Base-by-base conservation (phyloP, 257 asterid species). In the Primulina tabacum region DNA sequence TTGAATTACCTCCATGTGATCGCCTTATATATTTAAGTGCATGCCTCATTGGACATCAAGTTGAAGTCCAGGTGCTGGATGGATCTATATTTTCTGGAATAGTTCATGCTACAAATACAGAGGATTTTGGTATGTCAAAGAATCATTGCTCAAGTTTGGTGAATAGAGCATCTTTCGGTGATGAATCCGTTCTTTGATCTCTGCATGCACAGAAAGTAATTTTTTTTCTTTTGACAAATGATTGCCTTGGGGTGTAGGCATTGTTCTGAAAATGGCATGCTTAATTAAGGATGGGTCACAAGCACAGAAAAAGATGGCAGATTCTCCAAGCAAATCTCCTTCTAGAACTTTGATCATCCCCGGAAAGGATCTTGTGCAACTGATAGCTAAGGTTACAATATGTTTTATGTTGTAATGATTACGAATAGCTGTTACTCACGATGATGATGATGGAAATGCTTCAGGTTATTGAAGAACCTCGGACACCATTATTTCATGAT, bases 21-120 rank as follows among this genome's bases (percentile, higher is more conserved):
- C 89, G 93, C 4, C 78, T 87, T 47, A 74, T 85, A 67, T 94
- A 88, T 78, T 16, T 85, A 62, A 80, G 86, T 70, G 69, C 96
- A 64, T 85, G 95, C 79, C 96, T 94, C 78, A 80, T 94, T 71
- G 97, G 97, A 71, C 95, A 89, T 62, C 89, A 84, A 67, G 97
- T 94, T 65, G 97, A 94, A 82, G 97, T 89, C 81, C 99, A 94
- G 77, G 83, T 89, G 85, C 61, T 30, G 74, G 95, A 94, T 77
- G 99, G 97, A 73, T 87, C 99, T 65, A 76, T 89, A 18, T 89
- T 76, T 77, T 83, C 92, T 71, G 97, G 99, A 74, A 82, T 94
- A 82, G 82, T 88, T 80, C 96, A 94, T 69, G 87, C 96, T 2
- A 86, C 90, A 62, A 79, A 89, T 82, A 80, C 92, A 2, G 97